phyloP scores from a whole-genome alignment of 805 yeast species.

The Jamesozyma jinghongensis region DNA sequence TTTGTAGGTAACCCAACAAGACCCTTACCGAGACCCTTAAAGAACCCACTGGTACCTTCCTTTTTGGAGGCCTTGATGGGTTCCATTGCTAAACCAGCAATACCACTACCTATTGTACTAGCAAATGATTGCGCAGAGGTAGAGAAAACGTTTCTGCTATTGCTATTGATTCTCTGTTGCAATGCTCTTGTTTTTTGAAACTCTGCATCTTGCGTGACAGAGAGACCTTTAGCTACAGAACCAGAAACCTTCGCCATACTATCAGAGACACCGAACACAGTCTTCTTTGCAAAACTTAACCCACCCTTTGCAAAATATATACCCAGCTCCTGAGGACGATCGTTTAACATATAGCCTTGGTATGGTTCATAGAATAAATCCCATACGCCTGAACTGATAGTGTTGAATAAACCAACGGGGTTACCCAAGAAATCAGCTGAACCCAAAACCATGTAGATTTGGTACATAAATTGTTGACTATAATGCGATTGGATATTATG shows the following conservation, averaged over 20 bases:
- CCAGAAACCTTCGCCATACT: slow-evolving; percentile 90
- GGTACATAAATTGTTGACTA: slow-evolving; percentile 85
- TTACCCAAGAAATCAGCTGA: slow-evolving; percentile 95
- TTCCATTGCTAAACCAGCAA: slow-evolving; percentile 81
- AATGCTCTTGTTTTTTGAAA: slow-evolving; percentile 77
- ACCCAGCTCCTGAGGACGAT: slow-evolving; percentile 92
- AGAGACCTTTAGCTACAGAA: slow-evolving; percentile 85
- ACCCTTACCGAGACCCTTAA: slow-evolving; percentile 91
- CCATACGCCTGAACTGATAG: slow-evolving; percentile 87
- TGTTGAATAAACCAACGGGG: slow-evolving; percentile 93
- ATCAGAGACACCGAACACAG: slow-evolving; percentile 91
- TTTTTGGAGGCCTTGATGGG: slow-evolving; percentile 85
- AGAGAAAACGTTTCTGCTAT: slow-evolving; percentile 76
- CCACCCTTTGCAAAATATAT: slow-evolving; percentile 96
- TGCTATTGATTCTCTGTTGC: slow-evolving; percentile 66
- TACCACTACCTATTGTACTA: slow-evolving; percentile 79
- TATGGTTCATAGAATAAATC: slow-evolving; percentile 97
- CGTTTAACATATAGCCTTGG: slow-evolving; percentile 88
- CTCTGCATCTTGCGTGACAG: slow-evolving; percentile 76
- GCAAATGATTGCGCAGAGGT: slow-evolving; percentile 83
- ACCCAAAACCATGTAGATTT: slow-evolving; percentile 84
- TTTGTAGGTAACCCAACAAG: slow-evolving; percentile 93
- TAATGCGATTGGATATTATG: slow-evolving; percentile 76
- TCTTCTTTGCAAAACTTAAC: slow-evolving; percentile 82
- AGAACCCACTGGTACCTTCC: slow-evolving; percentile 86